Evolutionary conservation across 495 filamentous ascomycete genomes (phyloP), one percentile per base, ranked within the genome.

Genomic region (Daldinia caldariorum): DNA sequence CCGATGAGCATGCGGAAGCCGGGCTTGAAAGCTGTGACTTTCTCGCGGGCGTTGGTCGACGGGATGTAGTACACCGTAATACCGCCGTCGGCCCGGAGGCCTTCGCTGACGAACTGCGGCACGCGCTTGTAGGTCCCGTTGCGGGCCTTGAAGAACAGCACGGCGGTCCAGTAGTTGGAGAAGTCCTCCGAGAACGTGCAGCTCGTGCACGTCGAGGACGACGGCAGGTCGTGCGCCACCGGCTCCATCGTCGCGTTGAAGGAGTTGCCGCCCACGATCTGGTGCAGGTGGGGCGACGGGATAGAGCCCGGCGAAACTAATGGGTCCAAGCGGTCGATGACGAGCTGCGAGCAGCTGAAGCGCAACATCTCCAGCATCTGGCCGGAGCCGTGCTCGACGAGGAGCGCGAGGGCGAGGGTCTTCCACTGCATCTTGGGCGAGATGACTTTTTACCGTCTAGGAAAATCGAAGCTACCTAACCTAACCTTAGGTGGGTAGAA

Each of bases 1-100:
- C 91, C 91, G 53, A 89, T 84, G 14, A 93, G 64, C 88, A 93
- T 92, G 39, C 89, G 90, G 74, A 91, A 89, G 59, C 86, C 88
- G 12, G 81, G 78, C 1, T 86, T 89, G 78, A 92, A 92, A n/a
- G 89, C 84, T 8, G 82, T 77, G 29, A 91, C 83, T 35, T 58
- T 73, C 3, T 71, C 67, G 2, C 59, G 61, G 0, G 14, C 31
- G 51, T 70, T 69, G 18, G 75, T 59, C 12, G 79, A 62, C 1
- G 76, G 76, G 70, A 80, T 81, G 22, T 82, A 82, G 61, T 82
- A 82, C 6, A 82, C 77, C 12, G 80, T 82, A 62, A 81, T 80
- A 13, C 80, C 80, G 16, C 79, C 80, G 32, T 77, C 71, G 55
- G 78, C 78, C 4, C 61, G 64, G 32, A 76, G 69, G 16, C 76